Evolutionary conservation across 176 grass and related monocot species (phyloP), one percentile per base, ranked within the genome.

Genomic region (Aegilops sharonensis): DNA sequence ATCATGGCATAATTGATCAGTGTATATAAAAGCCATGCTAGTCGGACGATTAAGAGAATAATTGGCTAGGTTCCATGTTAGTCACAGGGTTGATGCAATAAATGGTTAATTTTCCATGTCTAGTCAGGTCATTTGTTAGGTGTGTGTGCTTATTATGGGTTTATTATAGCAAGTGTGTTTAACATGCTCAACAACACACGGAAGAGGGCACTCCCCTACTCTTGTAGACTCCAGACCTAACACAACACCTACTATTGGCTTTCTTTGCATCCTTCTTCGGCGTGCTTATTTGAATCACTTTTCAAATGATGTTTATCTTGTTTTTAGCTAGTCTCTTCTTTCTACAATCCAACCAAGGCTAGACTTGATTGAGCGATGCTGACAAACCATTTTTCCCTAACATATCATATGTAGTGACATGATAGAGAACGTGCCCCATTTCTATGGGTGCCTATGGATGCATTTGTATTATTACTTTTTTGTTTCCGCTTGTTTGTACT

Each of bases 191-290:
- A 66, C 75, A 75, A 80, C 39, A 35, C 59, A 47, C 48, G 60
- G 75, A 80, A 87, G 63, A 67, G 68, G 56, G 66, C 24, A 84
- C 43, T 37, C 77, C 74, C 57, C 77, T 79, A 75, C 29, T 61
- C 66, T 70, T 35, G 83, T 37, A 91, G 81, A 80, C 89, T 27
- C 74, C 14, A 1, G 68, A 87, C 85, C 85, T 69, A 91, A 87
- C 89, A 80, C 42, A 39, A 20, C 76, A 84, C 81, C 85, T 48
- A 76, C 68, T 50, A 37, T 67, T 75, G 64, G 9, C 37, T 63
- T 85, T 84, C 29, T 56, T 56, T 75, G 47, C 68, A 80, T 84
- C 60, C 81, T 21, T 62, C 81, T 76, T 75, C 1, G 72, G 43
- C 60, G 25, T 84, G 65, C 68, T 35, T 65, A 63, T 35, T 36